phyloP scores from a whole-genome alignment of 768 basidiomycete species.

The Rhodotorula kratochvilovae region DNA sequence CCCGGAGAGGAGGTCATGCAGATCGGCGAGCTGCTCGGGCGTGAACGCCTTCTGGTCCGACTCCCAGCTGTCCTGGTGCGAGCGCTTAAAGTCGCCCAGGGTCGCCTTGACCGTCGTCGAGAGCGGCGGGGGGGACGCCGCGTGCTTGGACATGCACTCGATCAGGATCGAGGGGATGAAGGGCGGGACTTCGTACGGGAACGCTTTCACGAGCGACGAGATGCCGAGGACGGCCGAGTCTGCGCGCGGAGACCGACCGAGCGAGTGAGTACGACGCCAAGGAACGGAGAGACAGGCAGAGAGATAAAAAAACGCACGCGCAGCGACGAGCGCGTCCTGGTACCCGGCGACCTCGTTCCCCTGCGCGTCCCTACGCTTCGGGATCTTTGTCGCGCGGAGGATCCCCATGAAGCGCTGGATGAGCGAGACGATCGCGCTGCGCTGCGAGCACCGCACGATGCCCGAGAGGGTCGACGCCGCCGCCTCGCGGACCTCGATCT shows the following conservation, averaged over 20 bases:
- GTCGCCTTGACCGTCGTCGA: slow-evolving; percentile 43
- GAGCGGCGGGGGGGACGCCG: slow-evolving; percentile 67
- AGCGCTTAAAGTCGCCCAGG: slow-evolving; percentile 44
- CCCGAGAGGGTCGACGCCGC: slow-evolving; percentile 48
- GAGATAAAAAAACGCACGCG: slow-evolving; percentile 49
- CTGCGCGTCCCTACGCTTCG: slow-evolving; percentile 52
- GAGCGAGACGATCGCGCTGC: slow-evolving; percentile 48
- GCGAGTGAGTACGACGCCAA: not conserved
- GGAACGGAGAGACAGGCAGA: not conserved
- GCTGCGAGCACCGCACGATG: slow-evolving; percentile 51
- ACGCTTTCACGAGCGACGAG: slow-evolving; percentile 86
- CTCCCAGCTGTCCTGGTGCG: slow-evolving; percentile 55
- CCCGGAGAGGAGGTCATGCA: slow-evolving; percentile 37
- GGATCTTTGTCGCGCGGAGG: slow-evolving; percentile 64
- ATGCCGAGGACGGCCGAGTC: slow-evolving; percentile 89
- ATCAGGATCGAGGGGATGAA: slow-evolving; percentile 87
- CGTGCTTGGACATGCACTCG: slow-evolving; percentile 71
- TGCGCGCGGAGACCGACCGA: not conserved
- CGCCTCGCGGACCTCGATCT: slow-evolving; percentile 43
- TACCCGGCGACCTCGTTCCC: slow-evolving; percentile 59
- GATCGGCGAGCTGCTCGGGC: slow-evolving; percentile 64
- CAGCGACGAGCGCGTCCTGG: slow-evolving; percentile 65
- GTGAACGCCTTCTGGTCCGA: slow-evolving; percentile 80
- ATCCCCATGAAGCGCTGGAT: slow-evolving; percentile 76
- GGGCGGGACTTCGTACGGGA: slow-evolving; percentile 89